phyloP scores from a whole-genome alignment of 768 basidiomycete species.

The Lentinula sp. region DNA sequence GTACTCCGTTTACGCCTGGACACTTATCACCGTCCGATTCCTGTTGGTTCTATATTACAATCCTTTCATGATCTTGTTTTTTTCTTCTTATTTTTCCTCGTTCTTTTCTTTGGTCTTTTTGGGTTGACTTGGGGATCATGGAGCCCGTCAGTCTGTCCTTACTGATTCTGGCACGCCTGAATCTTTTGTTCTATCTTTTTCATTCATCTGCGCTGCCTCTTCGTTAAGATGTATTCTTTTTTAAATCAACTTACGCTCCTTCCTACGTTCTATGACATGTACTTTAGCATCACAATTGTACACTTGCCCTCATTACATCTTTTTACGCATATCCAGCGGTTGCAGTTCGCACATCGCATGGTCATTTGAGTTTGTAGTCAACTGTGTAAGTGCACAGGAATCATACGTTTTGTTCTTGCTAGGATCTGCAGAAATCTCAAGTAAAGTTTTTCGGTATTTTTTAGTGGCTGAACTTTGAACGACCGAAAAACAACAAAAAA shows the following conservation, averaged over 20 bases:
- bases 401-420: too few species aligned
- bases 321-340: neutral
- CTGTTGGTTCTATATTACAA: neutral
- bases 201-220: neutral
- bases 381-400: neutral
- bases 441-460: too few species aligned
- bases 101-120: neutral
- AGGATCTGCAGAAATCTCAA: too few species aligned
- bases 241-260: neutral
- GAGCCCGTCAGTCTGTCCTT: conserved; percentile 5
- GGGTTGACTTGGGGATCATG: conserved; percentile 4
- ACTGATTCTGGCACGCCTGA: neutral
- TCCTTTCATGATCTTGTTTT: neutral
- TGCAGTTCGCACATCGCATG: neutral
- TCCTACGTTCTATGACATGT: neutral
- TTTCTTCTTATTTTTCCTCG: neutral
- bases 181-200: neutral
- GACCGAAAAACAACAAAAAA: too few species aligned
- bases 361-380: neutral
- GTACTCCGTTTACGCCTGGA: neutral
- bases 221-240: neutral
- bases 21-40: neutral
- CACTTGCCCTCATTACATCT: neutral
- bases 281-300: neutral
- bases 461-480: too few species aligned